These are phyloP conservation scores for Thelonectria olida DNA, from an alignment of 2,329 filamentous ascomycete species.

Conservation along the genomic window DNA sequence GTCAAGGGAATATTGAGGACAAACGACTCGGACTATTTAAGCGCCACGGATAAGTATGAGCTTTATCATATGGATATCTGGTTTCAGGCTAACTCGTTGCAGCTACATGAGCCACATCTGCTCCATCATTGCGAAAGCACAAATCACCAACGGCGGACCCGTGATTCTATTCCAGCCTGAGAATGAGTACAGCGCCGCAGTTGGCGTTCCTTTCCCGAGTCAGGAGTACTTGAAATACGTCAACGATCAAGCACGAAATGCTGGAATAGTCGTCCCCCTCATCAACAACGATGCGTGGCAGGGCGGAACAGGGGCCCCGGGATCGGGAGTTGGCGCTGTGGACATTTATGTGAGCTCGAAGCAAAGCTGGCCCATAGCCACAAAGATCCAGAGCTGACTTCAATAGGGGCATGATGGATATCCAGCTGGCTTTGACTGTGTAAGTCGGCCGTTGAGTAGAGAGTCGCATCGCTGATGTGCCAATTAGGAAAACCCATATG, in stretches of 20 bases:
- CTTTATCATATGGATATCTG: fast-evolving
- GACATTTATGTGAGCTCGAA: slow-evolving; percentile 63
- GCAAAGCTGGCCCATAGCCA: fast-evolving
- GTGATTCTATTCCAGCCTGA: slow-evolving; percentile 83
- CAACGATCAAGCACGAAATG: slow-evolving; percentile 71
- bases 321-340: slow-evolving; percentile 60
- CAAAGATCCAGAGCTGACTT: fast-evolving
- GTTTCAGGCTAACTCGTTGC: not conserved
- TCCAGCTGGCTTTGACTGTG: slow-evolving; percentile 68
- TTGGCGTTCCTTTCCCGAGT: slow-evolving; percentile 67
- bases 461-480: not conserved
- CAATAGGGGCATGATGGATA: slow-evolving; percentile 69
- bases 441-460: not conserved
- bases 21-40: slow-evolving; percentile 66
- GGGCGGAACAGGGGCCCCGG: slow-evolving; percentile 70
- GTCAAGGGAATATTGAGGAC: slow-evolving; percentile 73
- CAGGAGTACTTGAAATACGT: slow-evolving; percentile 76
- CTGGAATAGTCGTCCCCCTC: slow-evolving; percentile 77
- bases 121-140: slow-evolving; percentile 74
- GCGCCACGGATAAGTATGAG: slow-evolving; percentile 71
- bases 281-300: slow-evolving; percentile 78
- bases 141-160: slow-evolving; percentile 85
- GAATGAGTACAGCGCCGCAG: slow-evolving; percentile 76
- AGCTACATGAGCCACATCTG: slow-evolving; percentile 66
- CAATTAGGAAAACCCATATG: slow-evolving; percentile 58